Evolutionary conservation across 371 early-diverging fungal genomes (phyloP).

Genomic region (Chytridium lagenaria): DNA sequence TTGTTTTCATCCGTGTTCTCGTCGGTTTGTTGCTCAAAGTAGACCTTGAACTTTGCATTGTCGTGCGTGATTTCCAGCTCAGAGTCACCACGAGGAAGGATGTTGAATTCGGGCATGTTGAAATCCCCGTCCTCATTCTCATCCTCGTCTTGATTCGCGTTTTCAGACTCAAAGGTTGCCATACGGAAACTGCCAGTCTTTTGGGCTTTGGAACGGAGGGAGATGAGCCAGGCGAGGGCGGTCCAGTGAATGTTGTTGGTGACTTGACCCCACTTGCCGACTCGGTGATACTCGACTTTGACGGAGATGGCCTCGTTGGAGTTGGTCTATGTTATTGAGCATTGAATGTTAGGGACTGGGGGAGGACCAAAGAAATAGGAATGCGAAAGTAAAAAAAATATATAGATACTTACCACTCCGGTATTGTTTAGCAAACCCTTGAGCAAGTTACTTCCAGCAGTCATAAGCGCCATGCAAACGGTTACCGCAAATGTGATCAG

Average conservation of each 20-base stretch:
- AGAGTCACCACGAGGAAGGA: conserved; percentile 46
- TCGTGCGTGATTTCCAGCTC: conserved; percentile 44
- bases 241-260: conserved; percentile 19
- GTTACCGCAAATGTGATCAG: conserved; percentile 41
- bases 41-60: conserved; percentile 35
- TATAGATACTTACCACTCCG: not conserved
- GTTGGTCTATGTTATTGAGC: not conserved
- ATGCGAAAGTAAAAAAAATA: not conserved
- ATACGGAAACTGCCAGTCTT: conserved; percentile 47
- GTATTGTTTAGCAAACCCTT: conserved; percentile 16
- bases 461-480: conserved; percentile 34
- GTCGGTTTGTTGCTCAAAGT: conserved; percentile 34
- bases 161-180: conserved; percentile 40
- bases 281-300: conserved; percentile 43
- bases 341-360: not conserved
- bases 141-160: conserved; percentile 27
- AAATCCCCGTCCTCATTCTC: conserved; percentile 31
- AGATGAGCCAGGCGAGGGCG: conserved; percentile 51
- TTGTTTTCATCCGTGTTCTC: conserved; percentile 26
- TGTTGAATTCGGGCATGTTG: conserved; percentile 44
- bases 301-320: conserved; percentile 19
- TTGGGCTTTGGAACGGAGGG: conserved; percentile 32
- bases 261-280: conserved; percentile 35
- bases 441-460: conserved; percentile 29
- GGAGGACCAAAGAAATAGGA: not conserved